These are phyloP conservation scores for Lagenidium giganteum DNA, from an alignment of 352 stramenopile species.

Conservation along the genomic window DNA sequence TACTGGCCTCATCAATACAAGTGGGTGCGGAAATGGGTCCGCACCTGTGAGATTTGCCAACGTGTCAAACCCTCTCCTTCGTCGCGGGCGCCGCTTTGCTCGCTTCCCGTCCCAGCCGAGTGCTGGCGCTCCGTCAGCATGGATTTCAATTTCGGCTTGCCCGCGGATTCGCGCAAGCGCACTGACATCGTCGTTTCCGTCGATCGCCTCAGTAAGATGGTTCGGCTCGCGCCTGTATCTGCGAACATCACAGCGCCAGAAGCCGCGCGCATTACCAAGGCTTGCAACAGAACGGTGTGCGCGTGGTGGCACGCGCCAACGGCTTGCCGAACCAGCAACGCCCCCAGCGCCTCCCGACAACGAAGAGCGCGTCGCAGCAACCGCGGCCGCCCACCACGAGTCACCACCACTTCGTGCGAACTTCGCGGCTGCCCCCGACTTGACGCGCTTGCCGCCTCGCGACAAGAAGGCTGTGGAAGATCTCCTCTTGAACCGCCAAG, in stretches of 20 bases:
- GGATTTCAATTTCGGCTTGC: constrained; percentile 9
- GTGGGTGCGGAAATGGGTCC: constrained; percentile 14
- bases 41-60: constrained; percentile 19
- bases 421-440: too few species aligned
- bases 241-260: background rate
- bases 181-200: constrained; percentile 1
- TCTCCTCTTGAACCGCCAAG: constrained; percentile 5
- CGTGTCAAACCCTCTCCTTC: constrained; percentile 13
- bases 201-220: constrained; percentile 4
- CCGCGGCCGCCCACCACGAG: too few species aligned
- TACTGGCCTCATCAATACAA: constrained; percentile 19
- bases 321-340: too few species aligned
- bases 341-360: too few species aligned
- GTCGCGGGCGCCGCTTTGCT: constrained; percentile 2
- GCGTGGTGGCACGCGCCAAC: too few species aligned
- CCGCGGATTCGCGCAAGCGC: background rate
- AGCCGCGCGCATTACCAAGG: too few species aligned
- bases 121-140: constrained; percentile 10
- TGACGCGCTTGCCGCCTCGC: too few species aligned
- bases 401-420: too few species aligned
- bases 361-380: too few species aligned
- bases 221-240: background rate
- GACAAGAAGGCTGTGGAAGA: background rate
- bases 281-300: too few species aligned
- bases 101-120: constrained; percentile 2